These are phyloP conservation scores for Crithidia bombi DNA, from an alignment of 208 protist genomes.

Conservation along the genomic window DNA sequence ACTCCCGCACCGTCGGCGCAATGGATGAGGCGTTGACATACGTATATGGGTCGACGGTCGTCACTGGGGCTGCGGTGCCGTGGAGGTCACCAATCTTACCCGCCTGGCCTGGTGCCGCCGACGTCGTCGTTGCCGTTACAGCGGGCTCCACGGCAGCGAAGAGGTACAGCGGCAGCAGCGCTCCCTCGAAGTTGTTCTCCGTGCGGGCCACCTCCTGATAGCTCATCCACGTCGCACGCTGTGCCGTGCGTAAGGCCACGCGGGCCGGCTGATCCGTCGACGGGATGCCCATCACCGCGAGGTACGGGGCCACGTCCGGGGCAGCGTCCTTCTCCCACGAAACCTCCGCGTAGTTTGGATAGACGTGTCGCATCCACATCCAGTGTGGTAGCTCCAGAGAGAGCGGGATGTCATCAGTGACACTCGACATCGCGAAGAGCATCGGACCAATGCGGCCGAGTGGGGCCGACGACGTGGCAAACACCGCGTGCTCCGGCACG, in stretches of 20 bases:
- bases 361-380: slow-evolving; percentile 19
- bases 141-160: slow-evolving; percentile 11
- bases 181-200: slow-evolving; percentile 15
- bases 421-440: slow-evolving; percentile 24
- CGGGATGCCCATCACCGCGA: slow-evolving; percentile 32
- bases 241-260: slow-evolving; percentile 10
- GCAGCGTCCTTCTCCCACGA: not conserved
- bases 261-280: slow-evolving; percentile 12
- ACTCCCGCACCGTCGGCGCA: not conserved
- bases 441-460: slow-evolving; percentile 30
- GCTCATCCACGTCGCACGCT: slow-evolving; percentile 22
- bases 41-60: not conserved
- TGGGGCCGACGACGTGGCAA: slow-evolving; percentile 10
- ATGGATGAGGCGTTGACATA: slow-evolving; percentile 2
- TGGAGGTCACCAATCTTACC: not conserved
- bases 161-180: slow-evolving; percentile 28
- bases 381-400: slow-evolving; percentile 16
- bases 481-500: slow-evolving; percentile 1
- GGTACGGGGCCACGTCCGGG: slow-evolving; percentile 1
- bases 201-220: slow-evolving; percentile 17
- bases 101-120: not conserved
- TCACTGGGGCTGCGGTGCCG: not conserved
- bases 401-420: slow-evolving; percentile 24
- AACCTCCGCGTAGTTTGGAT: not conserved
- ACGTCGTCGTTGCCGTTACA: not conserved